Evolutionary conservation across 139 green algal genomes (phyloP), one percentile per base, ranked within the genome.

Genomic region (Micractinium sp.): DNA sequence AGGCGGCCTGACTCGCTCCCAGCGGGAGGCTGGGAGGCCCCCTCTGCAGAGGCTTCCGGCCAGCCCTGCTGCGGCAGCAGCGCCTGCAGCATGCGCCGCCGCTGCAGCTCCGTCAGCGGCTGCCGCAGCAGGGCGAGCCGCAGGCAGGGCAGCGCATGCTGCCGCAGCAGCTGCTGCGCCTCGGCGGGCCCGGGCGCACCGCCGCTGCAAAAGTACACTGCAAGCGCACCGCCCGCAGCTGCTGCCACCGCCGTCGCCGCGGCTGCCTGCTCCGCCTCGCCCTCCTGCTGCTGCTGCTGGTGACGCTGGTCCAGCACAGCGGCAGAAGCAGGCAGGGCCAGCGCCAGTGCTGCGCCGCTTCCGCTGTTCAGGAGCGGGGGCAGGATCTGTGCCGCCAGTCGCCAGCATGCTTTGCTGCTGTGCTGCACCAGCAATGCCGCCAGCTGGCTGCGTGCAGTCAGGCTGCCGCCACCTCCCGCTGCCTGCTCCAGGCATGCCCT

Each of bases 11-110:
- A 84, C 75, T n/a, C 27, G 85, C 41, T 7, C 29, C 41, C 35
- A 76, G 61, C 23, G 27, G 14, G 29, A 0, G 41, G 31, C 7
- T 41, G 79, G 29, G 29, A 31, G 36, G 20, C 14, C 41, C 29
- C 77, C 5, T 19, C 82, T 22, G 9, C 33, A 20, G 35, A 13
- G 2, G 53, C n/a, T n/a, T 31, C n/a, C 5, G 19, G 41, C 85
- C 85, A 88, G 87, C 76, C 76, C 35, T 38, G n/a, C 19, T 38
- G 29, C 5, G 90, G 90, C 77, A 93, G 73, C 67, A 94, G 87
- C 80, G 74, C 71, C 35, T 36, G 38, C 76, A 92, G 82, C 39
- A 88, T n/a, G 14, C 69, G 73, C 38, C 74, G 14, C 25, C 69
- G 33, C 63, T 90, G 83, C 36, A 75, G 20, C 31, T 67, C 20